Base-by-base conservation (phyloP, 139 green algal species). In the Auxenochlorella protothecoides region DNA sequence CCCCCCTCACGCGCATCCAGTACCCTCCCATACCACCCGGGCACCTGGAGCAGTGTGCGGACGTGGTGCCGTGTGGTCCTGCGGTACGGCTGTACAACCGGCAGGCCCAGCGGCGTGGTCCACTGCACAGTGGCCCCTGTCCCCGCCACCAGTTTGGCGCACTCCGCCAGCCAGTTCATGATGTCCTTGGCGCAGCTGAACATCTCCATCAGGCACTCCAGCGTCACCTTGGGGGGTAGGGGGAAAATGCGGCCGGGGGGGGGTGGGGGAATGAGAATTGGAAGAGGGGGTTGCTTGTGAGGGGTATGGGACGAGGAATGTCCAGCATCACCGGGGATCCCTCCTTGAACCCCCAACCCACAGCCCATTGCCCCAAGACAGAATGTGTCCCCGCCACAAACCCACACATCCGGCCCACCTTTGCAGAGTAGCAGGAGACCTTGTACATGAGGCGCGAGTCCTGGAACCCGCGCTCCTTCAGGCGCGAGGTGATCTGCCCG, bases 21-120 rank as follows among this genome's bases (percentile, higher is more conserved):
- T 11, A 4, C 6, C 2, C 6, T 51, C 51, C 65, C 13, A 14
- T 4, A 71, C 52, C 44, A 65, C 51, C 56, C 5, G 14, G 66
- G 7, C 77, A 72, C 70, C 78, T 89, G 84, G 63, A 91, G 71
- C 56, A 89, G 59, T 15, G 86, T 92, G 64, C 70, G 60, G n/a
- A 92, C 79, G 59, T 74, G 55, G 68, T 80, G 73, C 61, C 72
- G 68, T 53, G 72, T 68, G 70, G 74, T 75, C 52, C 71, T 72
- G 6, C 77, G 76, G 87, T 98, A 98, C 27, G 92, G 93, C 84
- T 98, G 94, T 66, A 90, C 76, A 13, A 97, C 85, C 3, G 92
- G 93, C 70, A 98, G 85, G 52, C 93, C 94, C 69, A 97, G 76
- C 2, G 93, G 92, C 6, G 85, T 96, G 64, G 64, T 85, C 94